Base-by-base conservation (phyloP, 345 rosid species). In the Cardiospermum halicacabum region DNA sequence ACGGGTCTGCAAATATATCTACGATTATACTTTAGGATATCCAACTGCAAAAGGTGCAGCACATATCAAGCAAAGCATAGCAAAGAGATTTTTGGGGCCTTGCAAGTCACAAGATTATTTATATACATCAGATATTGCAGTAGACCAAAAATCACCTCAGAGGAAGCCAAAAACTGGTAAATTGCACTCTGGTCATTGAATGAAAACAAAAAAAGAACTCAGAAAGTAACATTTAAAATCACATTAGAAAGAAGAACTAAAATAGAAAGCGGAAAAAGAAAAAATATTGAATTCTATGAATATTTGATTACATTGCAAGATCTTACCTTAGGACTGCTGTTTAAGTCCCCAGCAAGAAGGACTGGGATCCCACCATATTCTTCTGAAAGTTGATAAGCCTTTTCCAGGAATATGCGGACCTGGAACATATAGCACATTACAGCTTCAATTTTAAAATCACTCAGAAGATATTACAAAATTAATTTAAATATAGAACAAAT, bases 331-430 rank as follows among this genome's bases (percentile, higher is more conserved):
- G 97, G 97, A 56, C 85, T 69, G 78, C 94, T 85, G 60, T 93
- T 92, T 22, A 83, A 77, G 78, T 92, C 96, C 22, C 98, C 98
- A 24, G 82, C 85, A 26, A 93, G 70, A 27, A 90, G 64, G 75
- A 88, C 81, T 66, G 97, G 97, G 74, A 90, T 86, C 74, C 73
- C 58, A 48, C 92, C 96, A 93, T 94, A 90, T 75, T 80, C 81
- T 71, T 85, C 78, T 34, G 90, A 86, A 78, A 93, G 72, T 76
- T 81, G 64, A 75, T 90, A 71, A 65, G 91, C 96, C 74, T 71
- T 82, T 80, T 88, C 92, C 62, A 93, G 82, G 74, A 90, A 84
- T 51, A 88, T 65, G 64, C 92, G 78, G 28, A 93, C 79, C 98
- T 93, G 69, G 26, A 78, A 19, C 53, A 73, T n/a, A n/a, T 64